Base-by-base conservation (phyloP, 2,329 filamentous ascomycete species). In the Sordariomycetes sp. region DNA sequence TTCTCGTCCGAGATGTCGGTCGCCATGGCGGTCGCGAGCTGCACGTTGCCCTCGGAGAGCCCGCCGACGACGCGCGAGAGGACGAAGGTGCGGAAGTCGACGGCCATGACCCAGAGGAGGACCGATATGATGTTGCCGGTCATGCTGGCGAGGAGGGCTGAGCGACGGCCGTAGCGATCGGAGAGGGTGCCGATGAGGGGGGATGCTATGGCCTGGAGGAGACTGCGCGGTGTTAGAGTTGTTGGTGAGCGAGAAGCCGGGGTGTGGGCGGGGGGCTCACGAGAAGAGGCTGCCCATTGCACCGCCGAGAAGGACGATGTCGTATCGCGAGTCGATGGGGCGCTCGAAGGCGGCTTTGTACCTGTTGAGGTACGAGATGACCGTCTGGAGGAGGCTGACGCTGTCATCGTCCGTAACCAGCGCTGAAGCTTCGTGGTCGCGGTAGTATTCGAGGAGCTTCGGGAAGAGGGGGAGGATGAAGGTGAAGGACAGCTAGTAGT, bases 381-480 rank as follows among this genome's bases (percentile, higher is more conserved):
- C 84, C 61, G 82, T 82, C 62, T 90, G 86, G 25, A 99, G 85
- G 35, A 96, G 74, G 1, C 89, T 91, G 59, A 75, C 72, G 3
- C 80, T 75, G 40, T 75, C 73, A 58, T 75, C 74, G 54, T 70
- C 65, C 16, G 71, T 69, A 50, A 74, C 66, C 58, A 72, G 65
- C n/a, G 75, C 67, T 25, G 78, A 74, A 48, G 81, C 80, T 73
- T 97, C 92, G 72, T 86, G 84, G 69, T 90, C 86, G 73, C 90
- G 89, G 76, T 97, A 99, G 81, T 97, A 97, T 66, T 95, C 88
- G 72, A 97, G 87, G 52, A 99, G 87, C 60, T 91, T 92, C 8
- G 92, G 94, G 70, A 97, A 99, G 40, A 99, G 83, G 0, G 94
- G 94, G 10, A 99, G 86, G 69, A 97, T 97, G 70, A 99, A 97